These are phyloP conservation scores for Neonectria ditissima DNA, from an alignment of 2,329 filamentous ascomycete genomes.

Conservation along the genomic window DNA sequence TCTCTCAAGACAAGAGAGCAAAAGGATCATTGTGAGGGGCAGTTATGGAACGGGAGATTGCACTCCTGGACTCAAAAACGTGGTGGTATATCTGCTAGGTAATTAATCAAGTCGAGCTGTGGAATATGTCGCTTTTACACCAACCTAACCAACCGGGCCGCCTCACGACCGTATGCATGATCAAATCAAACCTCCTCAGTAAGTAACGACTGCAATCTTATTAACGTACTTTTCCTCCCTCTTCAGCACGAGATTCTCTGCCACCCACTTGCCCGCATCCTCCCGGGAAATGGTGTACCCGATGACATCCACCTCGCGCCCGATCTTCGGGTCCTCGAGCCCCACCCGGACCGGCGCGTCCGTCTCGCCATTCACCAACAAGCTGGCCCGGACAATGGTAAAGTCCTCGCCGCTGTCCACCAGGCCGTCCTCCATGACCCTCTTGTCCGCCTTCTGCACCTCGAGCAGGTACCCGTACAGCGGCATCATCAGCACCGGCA, in stretches of 20 bases:
- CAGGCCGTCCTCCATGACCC: slow-evolving; percentile 56
- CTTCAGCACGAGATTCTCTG: slow-evolving; percentile 51
- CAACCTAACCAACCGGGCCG: background rate
- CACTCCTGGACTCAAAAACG: too few species aligned
- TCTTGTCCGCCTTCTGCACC: slow-evolving; percentile 62
- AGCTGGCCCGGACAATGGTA: slow-evolving; percentile 53
- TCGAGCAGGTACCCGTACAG: slow-evolving; percentile 57
- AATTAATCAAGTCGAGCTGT: background rate
- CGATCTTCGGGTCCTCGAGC: slow-evolving; percentile 52
- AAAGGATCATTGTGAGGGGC: background rate
- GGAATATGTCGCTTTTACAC: background rate
- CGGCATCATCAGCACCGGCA: slow-evolving; percentile 56
- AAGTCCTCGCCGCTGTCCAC: slow-evolving; percentile 48
- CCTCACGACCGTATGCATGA: background rate
- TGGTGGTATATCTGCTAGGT: too few species aligned
- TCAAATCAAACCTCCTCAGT: slow-evolving; percentile 29
- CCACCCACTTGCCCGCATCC: slow-evolving; percentile 62
- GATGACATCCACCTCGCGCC: slow-evolving; percentile 50
- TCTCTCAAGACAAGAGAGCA: background rate
- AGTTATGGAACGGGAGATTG: background rate
- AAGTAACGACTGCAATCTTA: slow-evolving; percentile 54
- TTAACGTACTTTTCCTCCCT: slow-evolving; percentile 44
- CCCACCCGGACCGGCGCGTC: slow-evolving; percentile 51
- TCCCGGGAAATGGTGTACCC: slow-evolving; percentile 62
- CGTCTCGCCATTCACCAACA: slow-evolving; percentile 49